Evolutionary conservation across 2,329 filamentous ascomycete species (phyloP).

Genomic region (Aspergillus eucalypticola): DNA sequence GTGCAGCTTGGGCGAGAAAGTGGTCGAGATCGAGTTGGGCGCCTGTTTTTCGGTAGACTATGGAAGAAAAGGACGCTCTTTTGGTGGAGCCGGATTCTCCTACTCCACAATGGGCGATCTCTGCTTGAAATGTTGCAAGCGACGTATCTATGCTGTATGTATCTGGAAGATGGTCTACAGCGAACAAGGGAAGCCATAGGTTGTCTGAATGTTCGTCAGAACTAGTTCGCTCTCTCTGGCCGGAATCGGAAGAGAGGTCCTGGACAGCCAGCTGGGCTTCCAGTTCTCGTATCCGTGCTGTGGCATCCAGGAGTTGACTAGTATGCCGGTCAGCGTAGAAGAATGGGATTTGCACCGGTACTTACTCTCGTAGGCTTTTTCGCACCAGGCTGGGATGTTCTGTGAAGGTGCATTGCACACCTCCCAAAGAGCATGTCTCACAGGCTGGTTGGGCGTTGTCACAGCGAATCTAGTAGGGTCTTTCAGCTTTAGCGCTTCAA

Average conservation of each 20-base stretch:
- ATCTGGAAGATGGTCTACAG: conserved; percentile 15
- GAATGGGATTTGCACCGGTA: not conserved
- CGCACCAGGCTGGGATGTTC: conserved; percentile 12
- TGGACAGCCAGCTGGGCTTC: conserved; percentile 14
- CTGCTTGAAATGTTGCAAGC: conserved; percentile 21
- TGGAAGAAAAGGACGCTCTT: conserved; percentile 20
- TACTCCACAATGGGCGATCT: conserved; percentile 24
- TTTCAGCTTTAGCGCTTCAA: not conserved
- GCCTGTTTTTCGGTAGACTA: conserved; percentile 20
- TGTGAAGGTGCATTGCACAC: conserved; percentile 25
- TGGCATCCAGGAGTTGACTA: conserved; percentile 25
- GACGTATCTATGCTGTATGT: conserved; percentile 21
- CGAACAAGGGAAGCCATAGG: not conserved
- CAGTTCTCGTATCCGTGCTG: conserved; percentile 21
- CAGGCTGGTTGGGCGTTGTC: conserved; percentile 26
- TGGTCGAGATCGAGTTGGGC: conserved; percentile 23
- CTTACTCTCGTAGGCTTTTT: conserved; percentile 25
- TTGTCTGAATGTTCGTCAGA: not conserved
- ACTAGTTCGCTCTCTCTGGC: not conserved
- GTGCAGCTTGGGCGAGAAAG: conserved; percentile 18
- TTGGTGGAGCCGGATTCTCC: conserved; percentile 19
- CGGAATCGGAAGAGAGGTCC: not conserved
- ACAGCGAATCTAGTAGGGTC: conserved; percentile 25
- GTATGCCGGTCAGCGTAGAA: not conserved
- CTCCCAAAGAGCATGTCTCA: conserved; percentile 25